Evolutionary conservation across 1,139 yeast species (phyloP).

Genomic region (Protomyces arabidopsidicola): DNA sequence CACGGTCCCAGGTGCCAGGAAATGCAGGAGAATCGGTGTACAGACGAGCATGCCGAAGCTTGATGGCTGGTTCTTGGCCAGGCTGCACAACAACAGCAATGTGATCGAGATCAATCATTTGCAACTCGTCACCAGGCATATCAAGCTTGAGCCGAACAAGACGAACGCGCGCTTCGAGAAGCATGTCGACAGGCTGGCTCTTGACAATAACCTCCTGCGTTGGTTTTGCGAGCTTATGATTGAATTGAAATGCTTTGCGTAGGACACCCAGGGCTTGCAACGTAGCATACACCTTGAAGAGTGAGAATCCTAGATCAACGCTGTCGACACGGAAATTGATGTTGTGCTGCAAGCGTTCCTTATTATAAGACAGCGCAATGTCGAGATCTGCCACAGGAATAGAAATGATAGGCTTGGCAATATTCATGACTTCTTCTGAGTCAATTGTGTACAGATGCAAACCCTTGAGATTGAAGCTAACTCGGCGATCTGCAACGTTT

Average conservation of each 20-base stretch:
- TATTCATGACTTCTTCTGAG: slow-evolving; percentile 1
- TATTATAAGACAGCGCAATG: not conserved
- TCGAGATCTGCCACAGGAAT: slow-evolving; percentile 6
- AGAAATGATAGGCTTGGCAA: not conserved
- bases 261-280: slow-evolving; percentile 23
- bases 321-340: not conserved
- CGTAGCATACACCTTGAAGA: slow-evolving; percentile 22
- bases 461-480: not conserved
- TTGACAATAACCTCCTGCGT: slow-evolving; percentile 37
- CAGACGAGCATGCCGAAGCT: slow-evolving; percentile 45
- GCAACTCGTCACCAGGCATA: slow-evolving; percentile 51
- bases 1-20: slow-evolving; percentile 44
- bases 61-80: slow-evolving; percentile 38
- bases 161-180: slow-evolving; percentile 5
- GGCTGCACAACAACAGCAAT: slow-evolving; percentile 41
- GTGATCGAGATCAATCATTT: slow-evolving; percentile 50
- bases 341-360: not conserved
- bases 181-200: slow-evolving; percentile 38
- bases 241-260: slow-evolving; percentile 7
- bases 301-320: slow-evolving; percentile 8
- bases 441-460: slow-evolving; percentile 8
- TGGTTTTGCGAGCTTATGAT: not conserved
- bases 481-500: not conserved
- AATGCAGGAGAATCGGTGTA: slow-evolving; percentile 56
- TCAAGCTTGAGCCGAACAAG: slow-evolving; percentile 44